Evolutionary conservation across 148 eudicot species (phyloP), one percentile per base, ranked within the genome.

Genomic region (Selenicereus undatus): DNA sequence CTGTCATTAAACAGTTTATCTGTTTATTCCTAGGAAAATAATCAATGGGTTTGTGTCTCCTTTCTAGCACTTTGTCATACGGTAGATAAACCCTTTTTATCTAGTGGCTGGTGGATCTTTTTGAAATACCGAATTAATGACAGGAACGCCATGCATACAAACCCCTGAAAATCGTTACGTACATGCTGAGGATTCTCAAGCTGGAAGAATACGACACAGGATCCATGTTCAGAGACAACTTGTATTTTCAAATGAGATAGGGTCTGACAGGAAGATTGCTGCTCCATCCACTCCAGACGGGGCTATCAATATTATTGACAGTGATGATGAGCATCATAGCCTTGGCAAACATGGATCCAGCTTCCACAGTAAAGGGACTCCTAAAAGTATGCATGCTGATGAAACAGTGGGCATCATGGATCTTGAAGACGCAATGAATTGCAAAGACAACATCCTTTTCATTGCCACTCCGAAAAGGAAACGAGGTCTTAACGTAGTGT

Each of bases 281-380:
- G 88, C 93, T 79, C 95, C 94, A 51, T 75, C 87, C 22, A 93
- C 93, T 29, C 95, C 93, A 60, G 89, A 81, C 24, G 82, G 81
- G 81, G 81, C 20, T 36, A 82, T 87, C 74, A 84, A 82, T 69
- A 82, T 88, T 1, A 78, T 81, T 80, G 95, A 91, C 79, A 83
- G 89, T 62, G 89, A 91, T 76, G 88, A 89, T 76, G 94, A 93
- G 73, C 79, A 18, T 74, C 76, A 82, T 72, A 69, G 71, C 29
- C 52, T 35, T 45, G 76, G 66, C 50, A 51, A 27, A 43, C 27
- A 62, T 18, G 71, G 62, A 11, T 51, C 78, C 58, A 43, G 24
- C 77, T 65, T 26, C 14, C 80, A 32, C 26, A 70, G 80, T 43
- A 54, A 79, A 20, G 73, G 52, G 26, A 24, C 78, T 20, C 43